Evolutionary conservation across 139 green algal species (phyloP).

Genomic region (Chlamydomonas eustigma): DNA sequence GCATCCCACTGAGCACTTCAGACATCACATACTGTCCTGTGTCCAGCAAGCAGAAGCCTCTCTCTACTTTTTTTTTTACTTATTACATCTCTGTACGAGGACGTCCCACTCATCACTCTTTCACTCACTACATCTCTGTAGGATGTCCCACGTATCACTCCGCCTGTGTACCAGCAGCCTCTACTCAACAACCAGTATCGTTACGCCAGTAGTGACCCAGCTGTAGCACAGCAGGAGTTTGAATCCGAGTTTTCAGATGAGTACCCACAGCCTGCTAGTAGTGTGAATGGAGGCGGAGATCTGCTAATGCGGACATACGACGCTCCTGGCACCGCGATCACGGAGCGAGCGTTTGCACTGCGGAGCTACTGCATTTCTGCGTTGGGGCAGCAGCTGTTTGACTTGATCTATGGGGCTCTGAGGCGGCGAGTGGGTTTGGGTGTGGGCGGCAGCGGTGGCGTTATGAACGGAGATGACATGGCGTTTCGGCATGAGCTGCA

Average conservation of each 20-base stretch:
- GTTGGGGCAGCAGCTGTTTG: constrained; percentile 32
- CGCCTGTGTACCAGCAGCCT: no score
- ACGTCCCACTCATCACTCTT: no score
- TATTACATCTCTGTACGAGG: no score
- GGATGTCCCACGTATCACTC: no score
- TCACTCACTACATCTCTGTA: no score
- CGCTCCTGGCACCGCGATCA: constrained; percentile 1
- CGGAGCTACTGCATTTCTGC: constrained; percentile 24
- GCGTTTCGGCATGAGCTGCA: constrained; percentile 22
- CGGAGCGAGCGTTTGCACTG: constrained; percentile 28
- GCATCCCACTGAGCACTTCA: no score
- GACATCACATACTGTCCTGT: no score
- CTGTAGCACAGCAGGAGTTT: constrained; percentile 14
- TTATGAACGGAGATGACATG: not conserved
- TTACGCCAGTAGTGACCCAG: not conserved
- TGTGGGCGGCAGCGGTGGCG: not conserved
- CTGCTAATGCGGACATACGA: not conserved
- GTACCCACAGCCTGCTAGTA: not conserved
- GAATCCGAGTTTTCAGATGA: not conserved
- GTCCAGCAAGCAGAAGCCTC: no score
- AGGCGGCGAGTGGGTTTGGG: constrained; percentile 26
- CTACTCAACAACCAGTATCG: not conserved
- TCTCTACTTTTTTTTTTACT: no score
- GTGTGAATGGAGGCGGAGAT: not conserved
- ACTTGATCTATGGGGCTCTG: constrained; percentile 31